Percentiles rank a stretch among this genome's conserved stretches.
Evolutionary conservation across 441 rosid genomes (phyloP).

Genomic region (Populus trichocarpa): DNA sequence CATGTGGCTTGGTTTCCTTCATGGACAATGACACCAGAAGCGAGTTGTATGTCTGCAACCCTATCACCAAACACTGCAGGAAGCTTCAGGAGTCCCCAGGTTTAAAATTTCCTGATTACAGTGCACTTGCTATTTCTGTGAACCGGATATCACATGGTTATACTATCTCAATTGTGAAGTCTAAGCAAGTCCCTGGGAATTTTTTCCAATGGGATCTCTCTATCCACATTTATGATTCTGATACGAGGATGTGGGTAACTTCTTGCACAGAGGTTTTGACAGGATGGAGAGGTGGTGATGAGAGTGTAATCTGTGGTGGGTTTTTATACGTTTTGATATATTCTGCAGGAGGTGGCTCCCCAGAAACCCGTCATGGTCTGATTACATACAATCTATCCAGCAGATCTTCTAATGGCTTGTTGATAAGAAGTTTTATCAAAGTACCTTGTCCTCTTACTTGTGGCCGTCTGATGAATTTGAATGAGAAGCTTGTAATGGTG

Average conservation of each 20-base stretch:
- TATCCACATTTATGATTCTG: constrained; percentile 60
- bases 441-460: constrained; percentile 84
- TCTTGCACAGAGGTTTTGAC: constrained; percentile 56
- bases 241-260: constrained; percentile 60
- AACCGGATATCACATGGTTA: constrained; percentile 45
- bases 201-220: constrained; percentile 79
- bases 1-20: constrained; percentile 82
- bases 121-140: constrained; percentile 65
- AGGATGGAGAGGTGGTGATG: constrained; percentile 96
- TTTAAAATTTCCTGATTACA: constrained; percentile 59
- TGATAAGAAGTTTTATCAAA: constrained; percentile 59
- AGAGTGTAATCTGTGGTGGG: constrained; percentile 70
- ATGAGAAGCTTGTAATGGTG: constrained; percentile 81
- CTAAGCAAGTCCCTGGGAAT: constrained; percentile 79
- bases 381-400: constrained; percentile 46
- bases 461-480: constrained; percentile 85
- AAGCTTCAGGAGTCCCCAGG: constrained; percentile 65
- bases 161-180: constrained; percentile 68
- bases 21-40: constrained; percentile 87
- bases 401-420: constrained; percentile 38
- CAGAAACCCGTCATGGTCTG: constrained; percentile 71
- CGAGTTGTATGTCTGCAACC: constrained; percentile 71
- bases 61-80: constrained; percentile 54
- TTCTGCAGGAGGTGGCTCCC: constrained; percentile 52
- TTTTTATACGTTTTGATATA: constrained; percentile 62